Evolutionary conservation across 306 rosid species (phyloP), one percentile per base, ranked within the genome.

Genomic region (Vigna trinervia): DNA sequence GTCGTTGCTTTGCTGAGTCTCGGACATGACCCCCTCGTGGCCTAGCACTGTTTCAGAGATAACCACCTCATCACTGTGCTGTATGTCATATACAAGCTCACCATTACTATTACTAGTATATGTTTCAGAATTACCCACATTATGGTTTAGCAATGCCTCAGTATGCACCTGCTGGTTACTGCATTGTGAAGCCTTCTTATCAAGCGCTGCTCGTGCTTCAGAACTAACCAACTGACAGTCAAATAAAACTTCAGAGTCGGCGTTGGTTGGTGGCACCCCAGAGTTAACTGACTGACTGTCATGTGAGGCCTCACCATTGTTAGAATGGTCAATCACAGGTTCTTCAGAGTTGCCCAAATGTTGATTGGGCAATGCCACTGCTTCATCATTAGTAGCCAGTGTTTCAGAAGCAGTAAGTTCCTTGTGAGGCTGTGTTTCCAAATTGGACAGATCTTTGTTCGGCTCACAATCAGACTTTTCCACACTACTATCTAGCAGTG

Each of bases 361-460:
- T 38, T 57, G 64, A 68, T 59, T 34, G 14, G 77, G 71, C 12
- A 73, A 17, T 41, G 70, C 23, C 46, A 14, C 84, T 11, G 34
- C 77, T 59, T 78, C 86, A 41, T 43, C 86, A 63, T n/a, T 32
- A 47, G 77, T 63, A 57, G 50, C 71, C 62, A 65, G 71, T 73
- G 46, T 58, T 23, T 82, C 84, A 65, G 84, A 57, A 7, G 64
- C n/a, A 14, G 75, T 66, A 71, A 57, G 48, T 56, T 5, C 86
- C 9, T 75, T 45, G 15, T 36, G 47, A 17, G 67, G 47, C 51
- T 51, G 66, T 58, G 58, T 28, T 82, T 60, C 39, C 15, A 43
- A 41, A 71, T 64, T 54, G 45, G 86, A 65, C 51, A 64, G 36
- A 61, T 79, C 86, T 36, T 53, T 67, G 45, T 60, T 57, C 12